phyloP scores from a whole-genome alignment of 345 rosid genomes.

The Jatropha curcas region DNA sequence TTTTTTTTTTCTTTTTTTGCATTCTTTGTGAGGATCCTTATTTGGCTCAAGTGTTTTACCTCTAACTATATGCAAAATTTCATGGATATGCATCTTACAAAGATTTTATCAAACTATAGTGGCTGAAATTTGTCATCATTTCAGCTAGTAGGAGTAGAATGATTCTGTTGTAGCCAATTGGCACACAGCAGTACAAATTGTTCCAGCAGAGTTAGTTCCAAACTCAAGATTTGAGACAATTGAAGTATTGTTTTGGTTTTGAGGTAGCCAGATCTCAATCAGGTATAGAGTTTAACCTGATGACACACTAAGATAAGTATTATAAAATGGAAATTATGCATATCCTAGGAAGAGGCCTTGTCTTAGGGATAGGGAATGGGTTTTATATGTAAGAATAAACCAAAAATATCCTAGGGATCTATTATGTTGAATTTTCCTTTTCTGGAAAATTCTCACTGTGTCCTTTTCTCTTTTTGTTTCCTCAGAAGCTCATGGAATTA shows the following conservation, averaged over 20 bases:
- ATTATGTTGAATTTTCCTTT: background rate
- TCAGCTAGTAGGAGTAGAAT: background rate
- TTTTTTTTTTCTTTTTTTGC: background rate
- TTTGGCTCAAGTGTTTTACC: background rate
- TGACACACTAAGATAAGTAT: background rate
- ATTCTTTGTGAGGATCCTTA: no score
- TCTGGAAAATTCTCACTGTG: background rate
- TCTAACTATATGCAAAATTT: no score
- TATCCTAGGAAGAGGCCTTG: background rate
- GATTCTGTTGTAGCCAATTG: background rate
- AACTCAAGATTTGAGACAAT: no score
- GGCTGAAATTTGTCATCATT: background rate
- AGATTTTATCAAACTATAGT: background rate
- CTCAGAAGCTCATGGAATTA: conserved; percentile 56
- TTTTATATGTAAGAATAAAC: background rate
- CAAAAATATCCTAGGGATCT: background rate
- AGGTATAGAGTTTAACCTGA: background rate
- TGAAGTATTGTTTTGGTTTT: no score
- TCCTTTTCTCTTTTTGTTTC: background rate
- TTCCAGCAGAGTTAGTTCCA: no score
- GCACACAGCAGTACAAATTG: no score
- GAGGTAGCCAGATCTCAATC: no score
- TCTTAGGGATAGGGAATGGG: background rate
- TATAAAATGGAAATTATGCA: background rate
- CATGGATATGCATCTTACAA: no score